Evolutionary conservation across 1,284 basidiomycete species (phyloP), one percentile per base, ranked within the genome.

Genomic region (Porogramme epimiltina): DNA sequence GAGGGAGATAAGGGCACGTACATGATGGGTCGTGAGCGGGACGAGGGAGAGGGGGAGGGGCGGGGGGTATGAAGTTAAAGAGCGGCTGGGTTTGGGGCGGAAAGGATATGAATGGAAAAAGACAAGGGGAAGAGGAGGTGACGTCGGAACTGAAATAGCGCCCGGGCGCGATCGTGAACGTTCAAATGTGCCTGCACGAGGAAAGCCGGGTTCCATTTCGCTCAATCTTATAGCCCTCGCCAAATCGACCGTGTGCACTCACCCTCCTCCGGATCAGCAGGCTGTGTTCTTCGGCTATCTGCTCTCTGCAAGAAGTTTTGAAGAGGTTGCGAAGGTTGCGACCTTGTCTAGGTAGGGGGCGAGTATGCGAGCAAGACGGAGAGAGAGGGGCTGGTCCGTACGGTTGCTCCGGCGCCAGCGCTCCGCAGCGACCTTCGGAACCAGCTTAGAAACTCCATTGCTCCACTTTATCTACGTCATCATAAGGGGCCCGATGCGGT

Each of bases 131-230:
- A 34, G 34, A 28, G 26, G 46, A 16, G 47, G 52, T 54, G 56
- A 59, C 57, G 57, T 59, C 57, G 48, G 28, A 37, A 43, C 50
- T 47, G 56, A 39, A 43, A 53, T 44, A 53, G 51, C 43, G 56
- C 56, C 24, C 47, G 33, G 54, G 51, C 53, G 55, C 53, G 56
- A 58, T 55, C 56, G 49, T 33, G 31, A 45, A 42, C 44, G 44
- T 45, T 20, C 20, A 23, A 25, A 50, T 49, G 56, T 56, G 55
- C 56, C 56, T 58, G 53, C 50, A 55, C 56, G 23, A 24, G 49
- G 45, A 13, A 18, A 28, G 39, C 33, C 40, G 26, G 19, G 15
- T 26, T 28, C 24, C 34, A 19, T 38, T 37, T 26, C n/a, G 23
- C 42, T 19, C 31, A 20, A 25, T 23, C 37, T 41, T 51, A 31